Percentiles rank a stretch among this genome's conserved stretches.
phyloP scores from a whole-genome alignment of 352 stramenopile species.

The Globisporangium iwayamae region DNA sequence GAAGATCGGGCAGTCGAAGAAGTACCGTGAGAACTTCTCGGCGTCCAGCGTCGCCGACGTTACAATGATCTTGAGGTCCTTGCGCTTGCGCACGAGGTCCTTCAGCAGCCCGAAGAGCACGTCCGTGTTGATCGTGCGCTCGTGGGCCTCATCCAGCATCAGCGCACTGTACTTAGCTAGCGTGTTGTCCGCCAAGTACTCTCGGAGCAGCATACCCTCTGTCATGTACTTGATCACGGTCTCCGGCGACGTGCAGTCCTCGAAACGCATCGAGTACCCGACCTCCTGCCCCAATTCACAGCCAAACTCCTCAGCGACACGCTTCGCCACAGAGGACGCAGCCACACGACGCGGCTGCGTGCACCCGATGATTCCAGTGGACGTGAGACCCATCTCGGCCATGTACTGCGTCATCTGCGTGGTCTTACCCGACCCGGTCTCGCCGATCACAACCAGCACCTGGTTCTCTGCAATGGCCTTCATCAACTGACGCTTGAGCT shows the following conservation, averaged over 20 bases:
- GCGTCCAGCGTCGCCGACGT: constrained; percentile 96
- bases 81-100: constrained; percentile 76
- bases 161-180: constrained; percentile 94
- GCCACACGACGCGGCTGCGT: constrained; percentile 98
- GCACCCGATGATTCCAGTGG: constrained; percentile 95
- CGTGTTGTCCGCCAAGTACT: constrained; percentile 97
- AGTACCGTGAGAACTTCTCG: constrained; percentile 98
- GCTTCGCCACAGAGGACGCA: constrained; percentile 96
- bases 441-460: constrained; percentile 98
- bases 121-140: constrained; percentile 98
- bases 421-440: constrained; percentile 98
- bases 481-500: constrained; percentile 95
- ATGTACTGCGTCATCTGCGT: constrained; percentile 99
- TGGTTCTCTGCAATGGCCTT: constrained; percentile 95
- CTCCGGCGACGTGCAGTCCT: constrained; percentile 81
- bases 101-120: constrained; percentile 97
- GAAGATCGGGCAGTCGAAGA: constrained; percentile 98
- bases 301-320: constrained; percentile 96
- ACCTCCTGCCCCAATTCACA: constrained; percentile 92
- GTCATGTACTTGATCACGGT: constrained; percentile 99
- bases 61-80: constrained; percentile 90
- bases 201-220: constrained; percentile 99
- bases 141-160: constrained; percentile 99
- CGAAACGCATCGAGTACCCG: constrained; percentile 91
- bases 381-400: constrained; percentile 96